phyloP scores from a whole-genome alignment of 2,329 filamentous ascomycete species.

The Verticillium longisporum region DNA sequence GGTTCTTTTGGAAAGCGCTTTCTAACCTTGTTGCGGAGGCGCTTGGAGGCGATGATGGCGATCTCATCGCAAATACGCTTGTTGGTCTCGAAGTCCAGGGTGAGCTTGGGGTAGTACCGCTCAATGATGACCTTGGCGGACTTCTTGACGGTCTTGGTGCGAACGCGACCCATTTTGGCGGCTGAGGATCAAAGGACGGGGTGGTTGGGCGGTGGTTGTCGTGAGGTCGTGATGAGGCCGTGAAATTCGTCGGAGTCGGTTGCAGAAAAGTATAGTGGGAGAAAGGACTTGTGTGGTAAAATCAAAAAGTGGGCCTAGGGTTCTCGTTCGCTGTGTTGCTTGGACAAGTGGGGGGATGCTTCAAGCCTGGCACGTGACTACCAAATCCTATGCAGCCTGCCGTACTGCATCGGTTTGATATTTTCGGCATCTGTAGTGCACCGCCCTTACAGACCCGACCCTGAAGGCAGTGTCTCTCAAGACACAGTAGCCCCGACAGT shows the following conservation, averaged over 20 bases:
- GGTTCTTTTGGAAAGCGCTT: background rate
- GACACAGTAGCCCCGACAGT: no score
- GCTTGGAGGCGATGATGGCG: slow-evolving; percentile 98
- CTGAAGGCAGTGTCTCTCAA: no score
- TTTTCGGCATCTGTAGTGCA: no score
- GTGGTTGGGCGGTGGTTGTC: slow-evolving; percentile 47
- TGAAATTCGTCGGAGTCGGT: slow-evolving; percentile 11
- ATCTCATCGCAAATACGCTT: slow-evolving; percentile 99
- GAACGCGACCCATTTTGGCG: slow-evolving; percentile 64
- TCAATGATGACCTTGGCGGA: slow-evolving; percentile 99
- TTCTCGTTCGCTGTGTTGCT: background rate
- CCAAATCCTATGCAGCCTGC: no score
- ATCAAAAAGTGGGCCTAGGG: background rate
- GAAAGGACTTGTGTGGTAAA: background rate
- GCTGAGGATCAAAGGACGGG: slow-evolving; percentile 33
- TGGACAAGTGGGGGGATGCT: background rate
- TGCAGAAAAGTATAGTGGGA: background rate
- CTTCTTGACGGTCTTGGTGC: slow-evolving; percentile 66
- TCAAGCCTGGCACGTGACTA: background rate
- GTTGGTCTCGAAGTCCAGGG: slow-evolving; percentile 99
- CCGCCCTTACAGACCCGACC: no score
- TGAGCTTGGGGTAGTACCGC: slow-evolving; percentile 95
- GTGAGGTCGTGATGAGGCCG: slow-evolving; percentile 13
- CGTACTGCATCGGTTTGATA: no score
- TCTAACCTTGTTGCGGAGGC: slow-evolving; percentile 94